Percentiles rank a stretch among this genome's conserved stretches.
phyloP scores from a whole-genome alignment of 2,329 filamentous ascomycete genomes.

The Beauveria medogensis region DNA sequence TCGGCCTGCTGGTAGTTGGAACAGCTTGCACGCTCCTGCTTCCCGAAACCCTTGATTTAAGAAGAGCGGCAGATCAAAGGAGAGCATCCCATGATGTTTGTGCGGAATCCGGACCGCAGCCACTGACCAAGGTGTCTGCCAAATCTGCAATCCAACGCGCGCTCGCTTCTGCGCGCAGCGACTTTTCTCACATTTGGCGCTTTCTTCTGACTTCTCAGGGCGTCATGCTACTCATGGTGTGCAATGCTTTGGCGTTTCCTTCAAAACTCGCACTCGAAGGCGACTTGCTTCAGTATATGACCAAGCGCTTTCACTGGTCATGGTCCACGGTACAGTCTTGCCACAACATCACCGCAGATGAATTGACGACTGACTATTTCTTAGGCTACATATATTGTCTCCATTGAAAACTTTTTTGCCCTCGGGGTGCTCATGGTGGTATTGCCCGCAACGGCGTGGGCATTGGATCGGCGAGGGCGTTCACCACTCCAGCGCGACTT shows the following conservation, averaged over 20 bases:
- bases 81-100: background rate
- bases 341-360: constrained; percentile 8
- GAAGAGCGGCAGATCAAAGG: constrained; percentile 21
- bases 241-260: constrained; percentile 20
- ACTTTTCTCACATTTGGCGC: constrained; percentile 28
- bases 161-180: constrained; percentile 19
- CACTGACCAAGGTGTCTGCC: background rate
- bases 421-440: constrained; percentile 31
- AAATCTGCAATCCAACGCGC: constrained; percentile 13
- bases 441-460: constrained; percentile 26
- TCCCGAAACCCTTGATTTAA: constrained; percentile 35
- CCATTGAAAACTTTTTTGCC: constrained; percentile 29
- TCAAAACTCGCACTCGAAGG: constrained; percentile 24
- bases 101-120: background rate
- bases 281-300: constrained; percentile 44
- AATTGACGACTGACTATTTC: background rate
- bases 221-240: constrained; percentile 30
- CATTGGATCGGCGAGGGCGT: constrained; percentile 24
- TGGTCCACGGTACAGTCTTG: constrained; percentile 31
- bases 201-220: constrained; percentile 33
- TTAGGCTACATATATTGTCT: constrained; percentile 34
- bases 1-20: constrained; percentile 22
- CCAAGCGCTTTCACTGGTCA: constrained; percentile 40
- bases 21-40: constrained; percentile 25
- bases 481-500: constrained; percentile 32